These are phyloP conservation scores for Sporothrix curviconia DNA, from an alignment of 2,329 filamentous ascomycete species.

Conservation along the genomic window DNA sequence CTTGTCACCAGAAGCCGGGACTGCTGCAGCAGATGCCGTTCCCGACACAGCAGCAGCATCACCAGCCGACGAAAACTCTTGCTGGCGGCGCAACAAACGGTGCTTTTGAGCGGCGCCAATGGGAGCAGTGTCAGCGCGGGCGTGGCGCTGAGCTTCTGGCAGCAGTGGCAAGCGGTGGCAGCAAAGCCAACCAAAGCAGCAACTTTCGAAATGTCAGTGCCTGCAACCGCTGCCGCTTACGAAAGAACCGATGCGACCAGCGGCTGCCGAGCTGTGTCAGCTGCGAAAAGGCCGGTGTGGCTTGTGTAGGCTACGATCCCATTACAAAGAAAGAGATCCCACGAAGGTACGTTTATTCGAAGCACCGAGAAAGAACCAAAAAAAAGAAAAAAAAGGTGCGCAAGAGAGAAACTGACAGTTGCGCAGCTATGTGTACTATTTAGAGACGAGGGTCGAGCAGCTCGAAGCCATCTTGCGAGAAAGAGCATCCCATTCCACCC, in stretches of 20 bases:
- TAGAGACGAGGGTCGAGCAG: conserved; percentile 79
- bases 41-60: background rate
- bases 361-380: background rate
- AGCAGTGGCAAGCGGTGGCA: conserved; percentile 24
- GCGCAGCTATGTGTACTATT: conserved; percentile 81
- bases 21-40: conserved; percentile 13
- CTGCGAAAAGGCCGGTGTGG: conserved; percentile 86
- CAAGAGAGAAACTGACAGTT: background rate
- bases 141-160: conserved; percentile 24
- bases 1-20: conserved; percentile 34
- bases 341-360: conserved; percentile 53
- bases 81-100: background rate
- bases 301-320: conserved; percentile 91
- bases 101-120: background rate
- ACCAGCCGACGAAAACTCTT: background rate
- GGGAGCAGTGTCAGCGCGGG: conserved; percentile 26
- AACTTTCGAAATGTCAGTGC: conserved; percentile 85
- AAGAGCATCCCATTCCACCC: conserved; percentile 67
- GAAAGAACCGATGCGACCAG: conserved; percentile 95
- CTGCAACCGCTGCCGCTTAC: conserved; percentile 83
- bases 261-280: conserved; percentile 82
- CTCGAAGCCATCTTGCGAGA: conserved; percentile 68
- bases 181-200: conserved; percentile 52
- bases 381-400: no score
- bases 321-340: conserved; percentile 96